phyloP scores from a whole-genome alignment of 148 eudicot genomes.

The Cornus kousa region DNA sequence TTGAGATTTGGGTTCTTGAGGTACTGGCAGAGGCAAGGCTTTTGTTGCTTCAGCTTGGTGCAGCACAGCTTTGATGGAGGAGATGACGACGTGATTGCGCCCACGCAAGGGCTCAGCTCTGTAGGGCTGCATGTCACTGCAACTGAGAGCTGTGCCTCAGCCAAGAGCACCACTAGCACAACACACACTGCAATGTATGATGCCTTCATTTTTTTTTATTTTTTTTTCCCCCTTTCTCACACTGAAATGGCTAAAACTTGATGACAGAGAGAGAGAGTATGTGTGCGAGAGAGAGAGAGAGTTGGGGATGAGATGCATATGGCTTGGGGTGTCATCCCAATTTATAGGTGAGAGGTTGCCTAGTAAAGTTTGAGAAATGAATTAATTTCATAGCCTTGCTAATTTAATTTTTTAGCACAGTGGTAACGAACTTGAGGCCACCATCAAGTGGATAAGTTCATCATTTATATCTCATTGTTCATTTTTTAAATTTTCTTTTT shows the following conservation, averaged over 20 bases:
- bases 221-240: neutral
- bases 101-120: slow-evolving; percentile 42
- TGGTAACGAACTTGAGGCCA: too few relatives aligned
- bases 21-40: slow-evolving; percentile 59
- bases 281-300: neutral
- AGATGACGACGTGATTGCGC: slow-evolving; percentile 27
- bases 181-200: slow-evolving; percentile 8
- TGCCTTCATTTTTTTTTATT: slow-evolving; percentile 19
- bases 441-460: too few relatives aligned
- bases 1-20: slow-evolving; percentile 32
- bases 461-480: too few relatives aligned
- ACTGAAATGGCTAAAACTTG: neutral
- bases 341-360: slow-evolving; percentile 10
- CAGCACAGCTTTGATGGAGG: slow-evolving; percentile 47
- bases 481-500: too few relatives aligned
- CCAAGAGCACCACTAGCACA: slow-evolving; percentile 21
- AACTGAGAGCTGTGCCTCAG: slow-evolving; percentile 15
- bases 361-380: too few relatives aligned
- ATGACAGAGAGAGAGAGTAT: neutral
- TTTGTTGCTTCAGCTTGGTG: slow-evolving; percentile 40
- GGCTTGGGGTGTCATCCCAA: slow-evolving; percentile 11
- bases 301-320: neutral
- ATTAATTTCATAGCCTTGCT: too few relatives aligned
- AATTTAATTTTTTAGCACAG: too few relatives aligned
- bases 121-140: slow-evolving; percentile 46